Evolutionary conservation across 179 eudicot genomes (phyloP), one percentile per base, ranked within the genome.

Genomic region (Vitellaria paradoxa): DNA sequence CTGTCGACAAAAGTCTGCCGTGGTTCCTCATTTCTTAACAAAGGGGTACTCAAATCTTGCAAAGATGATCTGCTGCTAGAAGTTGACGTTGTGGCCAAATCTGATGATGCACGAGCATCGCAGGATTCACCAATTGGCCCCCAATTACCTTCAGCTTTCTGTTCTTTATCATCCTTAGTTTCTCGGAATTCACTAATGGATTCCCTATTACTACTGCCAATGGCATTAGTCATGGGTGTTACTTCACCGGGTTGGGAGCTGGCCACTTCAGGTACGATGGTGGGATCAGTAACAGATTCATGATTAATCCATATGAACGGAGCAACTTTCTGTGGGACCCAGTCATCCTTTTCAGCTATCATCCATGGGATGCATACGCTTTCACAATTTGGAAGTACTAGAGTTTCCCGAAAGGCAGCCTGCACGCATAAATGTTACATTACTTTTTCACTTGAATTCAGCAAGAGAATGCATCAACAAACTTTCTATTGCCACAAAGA

Each of bases 261-360:
- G 45, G 82, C 71, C 1, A 21, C 77, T 77, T 80, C 93, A 65
- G 70, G 80, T 57, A 81, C 81, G 72, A 75, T 55, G 47, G 74
- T 68, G 20, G 87, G 70, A 66, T 81, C 85, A 59, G 57, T 77
- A 18, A 62, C 77, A 6, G 84, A 70, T 72, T 93, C 98, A 10
- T 85, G 92, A 70, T 80, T 83, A 30, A 84, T 78, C 94, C 92
- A 91, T 72, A 92, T 76, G 65, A 89, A 90, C 72, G 99, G 99
- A 77, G 97, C 98, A 30, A 73, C 85, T 69, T 77, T 79, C 69
- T 87, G 81, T 7, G 96, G 98, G 53, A 89, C 74, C 99, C 99
- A 96, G 74, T 96, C 98, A 68, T 96, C 97, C 84, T 96, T 87
- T 78, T 96, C 99, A 5, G 97, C 98, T 77, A 87, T 73, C 99